Base-by-base conservation (phyloP, 108 stramenopile genomes). In the Skeletonema potamos region DNA sequence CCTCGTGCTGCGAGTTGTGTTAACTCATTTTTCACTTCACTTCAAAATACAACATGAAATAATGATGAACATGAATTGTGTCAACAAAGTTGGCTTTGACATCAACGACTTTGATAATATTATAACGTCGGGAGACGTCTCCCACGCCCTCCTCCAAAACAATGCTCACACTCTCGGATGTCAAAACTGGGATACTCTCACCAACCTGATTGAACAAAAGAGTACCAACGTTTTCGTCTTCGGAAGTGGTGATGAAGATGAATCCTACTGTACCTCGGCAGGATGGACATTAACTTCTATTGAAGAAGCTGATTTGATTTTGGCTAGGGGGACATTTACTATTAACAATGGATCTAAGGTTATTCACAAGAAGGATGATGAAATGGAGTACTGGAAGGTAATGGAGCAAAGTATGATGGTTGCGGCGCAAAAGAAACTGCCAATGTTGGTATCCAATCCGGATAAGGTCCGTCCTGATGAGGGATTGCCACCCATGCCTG, bases 391-490 rank as follows among this genome's bases (percentile, higher is more conserved):
- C 68, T 82, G 78, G 58, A 46, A 71, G 39, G 82, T 77, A 1
- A 84, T 88, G 60, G 70, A 86, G 22, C 66, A 74, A 33, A 37
- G 61, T n/a, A 54, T 95, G 41, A 65, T 69, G 39, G 62, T 64
- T 5, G 92, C 91, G 7, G 90, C 90, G 7, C 24, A 72, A 44
- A 77, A 89, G 17, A 74, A 80, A 28, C 28, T 94, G 11, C 96
- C 93, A n/a, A 95, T 97, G 95, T 59, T 97, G 5, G 95, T 97
- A 18, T 74, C 92, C 27, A 96, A 97, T 68, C 97, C 97, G 2
- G 97, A 96, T 77, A 89, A 89, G 77, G 76, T 94, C 18, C 83
- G 93, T 24, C 93, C 92, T 5, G 89, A 90, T 78, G 84, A 74
- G 20, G 86, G 81, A 27, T 76, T 79, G 15, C 82, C 84, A 30